phyloP scores from a whole-genome alignment of 73 alveolate species.

The Symbiodinium pilosum region DNA sequence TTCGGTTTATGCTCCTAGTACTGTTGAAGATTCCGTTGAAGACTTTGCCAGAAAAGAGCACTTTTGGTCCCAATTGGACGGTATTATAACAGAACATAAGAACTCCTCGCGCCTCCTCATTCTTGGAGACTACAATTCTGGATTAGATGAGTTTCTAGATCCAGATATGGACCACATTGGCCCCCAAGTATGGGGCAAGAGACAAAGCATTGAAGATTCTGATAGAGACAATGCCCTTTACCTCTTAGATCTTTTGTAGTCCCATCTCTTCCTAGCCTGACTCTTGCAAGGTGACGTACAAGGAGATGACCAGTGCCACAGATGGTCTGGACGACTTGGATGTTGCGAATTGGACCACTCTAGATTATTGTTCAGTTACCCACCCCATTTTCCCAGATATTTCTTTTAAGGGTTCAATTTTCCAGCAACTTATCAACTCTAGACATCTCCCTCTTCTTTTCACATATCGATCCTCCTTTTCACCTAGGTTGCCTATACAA shows the following conservation, averaged over 20 bases:
- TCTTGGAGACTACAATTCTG: neutral
- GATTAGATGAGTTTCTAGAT: neutral
- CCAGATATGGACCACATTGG: neutral
- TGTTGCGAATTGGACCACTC: neutral
- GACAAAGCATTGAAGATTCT: neutral
- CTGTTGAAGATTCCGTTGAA: neutral
- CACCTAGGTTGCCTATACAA: no score
- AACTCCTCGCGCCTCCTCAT: neutral
- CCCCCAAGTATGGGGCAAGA: neutral
- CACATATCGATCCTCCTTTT: no score
- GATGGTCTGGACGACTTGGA: no score
- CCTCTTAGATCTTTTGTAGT: no score
- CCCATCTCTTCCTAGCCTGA: no score
- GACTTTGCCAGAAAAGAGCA: neutral
- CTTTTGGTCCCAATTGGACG: neutral
- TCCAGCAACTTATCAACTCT: neutral
- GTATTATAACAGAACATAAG: neutral
- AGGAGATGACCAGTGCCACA: neutral
- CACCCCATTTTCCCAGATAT: neutral
- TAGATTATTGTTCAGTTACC: neutral
- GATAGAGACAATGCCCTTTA: no score
- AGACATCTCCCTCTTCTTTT: no score
- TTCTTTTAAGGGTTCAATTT: neutral
- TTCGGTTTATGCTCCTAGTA: neutral
- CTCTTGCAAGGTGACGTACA: no score